These are phyloP conservation scores for Plantago rigida DNA, from an alignment of 305 asterid species.

Conservation along the genomic window DNA sequence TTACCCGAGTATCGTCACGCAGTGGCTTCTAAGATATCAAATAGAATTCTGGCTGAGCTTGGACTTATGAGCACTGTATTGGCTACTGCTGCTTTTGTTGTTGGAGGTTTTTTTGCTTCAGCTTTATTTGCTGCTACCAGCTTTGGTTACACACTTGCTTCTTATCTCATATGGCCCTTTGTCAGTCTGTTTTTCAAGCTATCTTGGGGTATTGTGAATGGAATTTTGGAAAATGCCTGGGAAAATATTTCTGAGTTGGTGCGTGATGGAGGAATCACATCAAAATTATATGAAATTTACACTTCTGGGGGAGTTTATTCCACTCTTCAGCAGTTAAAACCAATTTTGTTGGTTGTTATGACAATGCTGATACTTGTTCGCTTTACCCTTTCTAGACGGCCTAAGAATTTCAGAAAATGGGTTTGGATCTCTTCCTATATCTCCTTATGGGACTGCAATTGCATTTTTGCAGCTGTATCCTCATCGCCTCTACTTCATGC, in stretches of 20 bases:
- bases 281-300: slow-evolving; percentile 50
- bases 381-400: slow-evolving; percentile 86
- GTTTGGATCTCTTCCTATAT: slow-evolving; percentile 39
- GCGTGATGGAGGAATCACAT: slow-evolving; percentile 54
- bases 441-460: slow-evolving; percentile 24
- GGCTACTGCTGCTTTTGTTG: slow-evolving; percentile 75
- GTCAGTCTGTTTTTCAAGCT: slow-evolving; percentile 69
- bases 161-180: slow-evolving; percentile 70
- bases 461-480: slow-evolving; percentile 19
- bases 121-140: slow-evolving; percentile 76
- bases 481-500: slow-evolving; percentile 33
- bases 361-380: slow-evolving; percentile 84
- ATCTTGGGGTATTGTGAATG: slow-evolving; percentile 44
- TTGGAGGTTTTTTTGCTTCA: slow-evolving; percentile 81
- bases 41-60: slow-evolving; percentile 85
- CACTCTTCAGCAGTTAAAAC: slow-evolving; percentile 63
- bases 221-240: slow-evolving; percentile 55
- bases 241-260: slow-evolving; percentile 57
- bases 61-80: slow-evolving; percentile 68
- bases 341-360: slow-evolving; percentile 58
- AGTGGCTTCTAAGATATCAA: slow-evolving; percentile 78
- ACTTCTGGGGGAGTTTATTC: slow-evolving; percentile 69
- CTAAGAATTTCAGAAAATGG: slow-evolving; percentile 88
- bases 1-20: slow-evolving; percentile 77
- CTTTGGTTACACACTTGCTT: slow-evolving; percentile 48